A percentile compares a stretch with the other conserved stretches of the same genome.
phyloP scores from a whole-genome alignment of 148 eudicot genomes.

The Heliamphora exappendiculata region DNA sequence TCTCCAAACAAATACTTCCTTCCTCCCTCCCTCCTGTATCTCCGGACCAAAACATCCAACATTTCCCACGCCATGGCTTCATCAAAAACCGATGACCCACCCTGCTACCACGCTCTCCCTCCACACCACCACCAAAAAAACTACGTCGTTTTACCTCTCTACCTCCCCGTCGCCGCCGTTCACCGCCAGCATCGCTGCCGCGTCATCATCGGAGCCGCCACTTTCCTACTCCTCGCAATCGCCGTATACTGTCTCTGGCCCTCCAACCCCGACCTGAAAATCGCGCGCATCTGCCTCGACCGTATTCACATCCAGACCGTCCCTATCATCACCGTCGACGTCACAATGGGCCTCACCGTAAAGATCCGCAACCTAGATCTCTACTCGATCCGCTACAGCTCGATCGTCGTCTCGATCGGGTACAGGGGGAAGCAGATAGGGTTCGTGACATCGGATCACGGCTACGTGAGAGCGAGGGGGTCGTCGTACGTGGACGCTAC shows the following conservation, averaged over 20 bases:
- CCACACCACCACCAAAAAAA: conserved; percentile 16
- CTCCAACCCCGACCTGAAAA: conserved; percentile 42
- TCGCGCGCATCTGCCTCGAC: conserved; percentile 36
- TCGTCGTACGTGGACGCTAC: conserved; percentile 56
- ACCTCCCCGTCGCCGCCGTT: conserved; percentile 11
- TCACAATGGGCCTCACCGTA: conserved; percentile 39
- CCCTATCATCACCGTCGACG: conserved; percentile 40
- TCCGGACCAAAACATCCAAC: not conserved
- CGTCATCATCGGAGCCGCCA: conserved; percentile 15
- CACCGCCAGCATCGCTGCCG: conserved; percentile 20
- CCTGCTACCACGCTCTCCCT: conserved; percentile 16
- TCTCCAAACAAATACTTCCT: not conserved
- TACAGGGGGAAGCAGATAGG: conserved; percentile 66
- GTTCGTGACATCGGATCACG: conserved; percentile 41
- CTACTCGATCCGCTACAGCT: conserved; percentile 36
- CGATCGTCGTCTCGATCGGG: conserved; percentile 36
- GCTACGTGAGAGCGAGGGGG: conserved; percentile 38
- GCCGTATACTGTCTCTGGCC: conserved; percentile 50
- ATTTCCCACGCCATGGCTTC: conserved; percentile 16
- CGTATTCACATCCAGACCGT: conserved; percentile 31
- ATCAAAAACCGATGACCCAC: conserved; percentile 1
- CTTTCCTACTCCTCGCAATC: conserved; percentile 29
- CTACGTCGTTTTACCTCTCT: conserved; percentile 37
- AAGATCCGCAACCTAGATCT: conserved; percentile 38
- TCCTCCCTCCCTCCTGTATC: not conserved